A percentile compares a stretch with the other conserved stretches of the same genome.
phyloP scores from a whole-genome alignment of 352 stramenopile species.

The Plasmopara muralis region DNA sequence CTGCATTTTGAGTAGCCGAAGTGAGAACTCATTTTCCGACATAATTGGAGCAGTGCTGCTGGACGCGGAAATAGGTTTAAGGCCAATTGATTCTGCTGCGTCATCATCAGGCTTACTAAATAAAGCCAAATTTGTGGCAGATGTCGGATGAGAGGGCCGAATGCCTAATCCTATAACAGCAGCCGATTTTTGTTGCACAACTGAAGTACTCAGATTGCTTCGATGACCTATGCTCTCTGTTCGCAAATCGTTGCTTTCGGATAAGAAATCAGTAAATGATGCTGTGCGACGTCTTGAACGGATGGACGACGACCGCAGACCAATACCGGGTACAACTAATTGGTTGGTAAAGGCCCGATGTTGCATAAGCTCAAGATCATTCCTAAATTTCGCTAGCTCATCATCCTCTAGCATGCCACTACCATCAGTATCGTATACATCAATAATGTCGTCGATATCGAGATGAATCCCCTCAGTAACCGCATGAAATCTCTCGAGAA shows the following conservation, averaged over 20 bases:
- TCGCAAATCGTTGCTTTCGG: conserved; percentile 16
- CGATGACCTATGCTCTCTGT: conserved; percentile 11
- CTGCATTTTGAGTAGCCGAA: conserved; percentile 53
- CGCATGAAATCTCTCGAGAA: conserved; percentile 62
- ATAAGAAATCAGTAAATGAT: conserved; percentile 14
- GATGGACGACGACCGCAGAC: conserved; percentile 7
- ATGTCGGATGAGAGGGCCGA: background rate
- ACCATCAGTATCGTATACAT: conserved; percentile 73
- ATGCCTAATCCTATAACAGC: background rate
- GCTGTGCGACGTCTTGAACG: conserved; percentile 11
- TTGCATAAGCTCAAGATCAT: conserved; percentile 66
- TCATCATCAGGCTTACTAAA: conserved; percentile 12
- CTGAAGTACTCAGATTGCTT: background rate
- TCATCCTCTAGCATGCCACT: conserved; percentile 73
- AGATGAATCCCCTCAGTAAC: conserved; percentile 69
- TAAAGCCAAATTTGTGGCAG: background rate
- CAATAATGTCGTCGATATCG: conserved; percentile 71
- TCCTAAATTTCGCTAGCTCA: conserved; percentile 58
- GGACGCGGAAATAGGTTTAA: conserved; percentile 2
- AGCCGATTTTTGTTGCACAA: background rate
- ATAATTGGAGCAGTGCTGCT: conserved; percentile 12
- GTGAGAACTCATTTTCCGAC: conserved; percentile 38
- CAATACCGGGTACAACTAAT: conserved; percentile 21
- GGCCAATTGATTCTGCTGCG: background rate
- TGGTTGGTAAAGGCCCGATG: conserved; percentile 50